These are phyloP conservation scores for Colletotrichum destructivum DNA, from an alignment of 2,329 filamentous ascomycete species.

Conservation along the genomic window DNA sequence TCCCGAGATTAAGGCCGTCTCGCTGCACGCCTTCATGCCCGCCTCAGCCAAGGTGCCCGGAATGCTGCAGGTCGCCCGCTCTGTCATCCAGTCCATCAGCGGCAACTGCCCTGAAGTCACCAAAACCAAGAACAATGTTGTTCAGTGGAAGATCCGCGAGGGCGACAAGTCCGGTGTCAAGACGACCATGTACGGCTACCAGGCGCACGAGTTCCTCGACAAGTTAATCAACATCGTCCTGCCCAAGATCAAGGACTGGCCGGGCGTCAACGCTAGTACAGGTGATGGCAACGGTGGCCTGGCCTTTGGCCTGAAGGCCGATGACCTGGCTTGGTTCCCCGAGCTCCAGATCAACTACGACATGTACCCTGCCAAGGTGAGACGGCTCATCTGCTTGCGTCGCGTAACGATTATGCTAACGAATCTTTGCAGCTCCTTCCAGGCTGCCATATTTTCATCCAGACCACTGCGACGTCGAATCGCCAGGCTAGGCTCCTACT, in stretches of 20 bases:
- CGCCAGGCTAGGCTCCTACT: constrained; percentile 84
- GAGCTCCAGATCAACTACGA: constrained; percentile 97
- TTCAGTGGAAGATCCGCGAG: constrained; percentile 81
- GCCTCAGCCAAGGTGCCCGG: constrained; percentile 79
- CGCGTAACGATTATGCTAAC: constrained; percentile 68
- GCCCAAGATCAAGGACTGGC: constrained; percentile 97
- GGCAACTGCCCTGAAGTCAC: constrained; percentile 82
- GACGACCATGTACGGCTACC: constrained; percentile 81
- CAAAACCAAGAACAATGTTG: constrained; percentile 77
- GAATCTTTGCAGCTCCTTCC: constrained; percentile 76
- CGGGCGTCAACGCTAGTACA: constrained; percentile 74
- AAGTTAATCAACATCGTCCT: constrained; percentile 92
- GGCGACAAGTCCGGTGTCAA: constrained; percentile 84
- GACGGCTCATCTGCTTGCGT: constrained; percentile 20
- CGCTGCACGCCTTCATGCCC: constrained; percentile 83
- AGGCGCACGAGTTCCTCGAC: constrained; percentile 91
- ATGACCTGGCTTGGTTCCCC: constrained; percentile 87
- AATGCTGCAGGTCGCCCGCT: constrained; percentile 85
- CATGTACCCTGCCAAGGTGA: constrained; percentile 69
- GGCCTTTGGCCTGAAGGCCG: constrained; percentile 82
- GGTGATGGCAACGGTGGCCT: constrained; percentile 94
- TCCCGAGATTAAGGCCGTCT: constrained; percentile 85
- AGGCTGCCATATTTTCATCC: constrained; percentile 85
- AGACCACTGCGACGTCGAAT: constrained; percentile 89
- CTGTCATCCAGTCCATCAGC: constrained; percentile 88